Percentiles rank a stretch among this genome's conserved stretches.
Conservation (phyloP, 2,329 filamentous ascomycete genomes). For the Trichoderma endophyticum region DNA sequence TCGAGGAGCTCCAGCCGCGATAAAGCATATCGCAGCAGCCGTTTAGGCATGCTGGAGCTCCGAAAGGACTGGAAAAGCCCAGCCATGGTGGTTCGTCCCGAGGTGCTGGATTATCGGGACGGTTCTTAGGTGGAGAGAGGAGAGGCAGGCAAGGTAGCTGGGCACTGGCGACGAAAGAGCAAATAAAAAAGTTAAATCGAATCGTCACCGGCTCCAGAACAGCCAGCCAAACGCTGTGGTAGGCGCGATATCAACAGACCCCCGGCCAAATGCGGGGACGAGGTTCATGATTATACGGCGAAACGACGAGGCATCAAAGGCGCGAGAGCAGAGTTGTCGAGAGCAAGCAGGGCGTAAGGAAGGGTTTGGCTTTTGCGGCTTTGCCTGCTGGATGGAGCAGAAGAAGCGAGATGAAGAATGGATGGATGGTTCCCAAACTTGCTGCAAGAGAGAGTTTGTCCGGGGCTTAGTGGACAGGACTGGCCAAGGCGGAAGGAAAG, state of each 20-base stretch:
- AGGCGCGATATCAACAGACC: slow-evolving; percentile 28
- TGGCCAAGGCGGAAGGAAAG: background rate
- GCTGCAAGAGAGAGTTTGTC: background rate
- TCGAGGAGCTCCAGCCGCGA: slow-evolving; percentile 83
- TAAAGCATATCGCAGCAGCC: slow-evolving; percentile 81
- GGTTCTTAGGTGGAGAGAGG: background rate
- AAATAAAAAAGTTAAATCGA: background rate
- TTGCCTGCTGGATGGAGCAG: background rate
- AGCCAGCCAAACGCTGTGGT: slow-evolving; percentile 12
- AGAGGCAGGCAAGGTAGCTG: background rate
- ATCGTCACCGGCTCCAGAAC: slow-evolving; percentile 17
- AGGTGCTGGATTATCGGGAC: background rate
- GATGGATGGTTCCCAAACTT: background rate
- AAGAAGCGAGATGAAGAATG: background rate
- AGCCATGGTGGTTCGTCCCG: slow-evolving; percentile 53
- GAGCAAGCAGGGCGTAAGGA: background rate
- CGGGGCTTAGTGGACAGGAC: background rate
- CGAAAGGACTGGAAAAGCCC: slow-evolving; percentile 65
- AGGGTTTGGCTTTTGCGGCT: background rate
- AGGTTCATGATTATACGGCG: slow-evolving; percentile 25
- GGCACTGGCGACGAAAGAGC: background rate
- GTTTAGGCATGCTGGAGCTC: slow-evolving; percentile 78
- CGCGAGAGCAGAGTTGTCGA: background rate
- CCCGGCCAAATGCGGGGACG: slow-evolving; percentile 28
- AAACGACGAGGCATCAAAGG: slow-evolving; percentile 16